Conservation (phyloP, 371 early-diverging fungal genomes). For the Syncephalastrum contaminatum region DNA sequence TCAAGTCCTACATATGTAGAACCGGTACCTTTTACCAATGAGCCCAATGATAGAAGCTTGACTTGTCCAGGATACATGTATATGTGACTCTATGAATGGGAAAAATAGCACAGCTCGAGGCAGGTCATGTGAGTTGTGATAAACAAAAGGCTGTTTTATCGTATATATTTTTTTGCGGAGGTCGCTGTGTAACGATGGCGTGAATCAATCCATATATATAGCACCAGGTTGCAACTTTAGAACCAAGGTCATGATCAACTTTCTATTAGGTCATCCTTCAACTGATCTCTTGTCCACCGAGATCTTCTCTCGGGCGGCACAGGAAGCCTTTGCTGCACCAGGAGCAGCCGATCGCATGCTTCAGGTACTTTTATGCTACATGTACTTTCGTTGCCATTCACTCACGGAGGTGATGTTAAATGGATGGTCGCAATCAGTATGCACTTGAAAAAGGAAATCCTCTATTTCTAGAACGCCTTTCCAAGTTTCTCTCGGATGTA, state of each 20-base stretch:
- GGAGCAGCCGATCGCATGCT: constrained; percentile 22
- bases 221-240: too few relatives aligned
- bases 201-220: too few relatives aligned
- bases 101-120: too few relatives aligned
- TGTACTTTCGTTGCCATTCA: neutral
- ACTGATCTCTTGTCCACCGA: constrained; percentile 25
- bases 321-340: constrained; percentile 15
- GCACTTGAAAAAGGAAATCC: constrained; percentile 23
- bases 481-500: constrained; percentile 26
- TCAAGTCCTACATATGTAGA: too few relatives aligned
- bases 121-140: too few relatives aligned
- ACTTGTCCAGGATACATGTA: too few relatives aligned
- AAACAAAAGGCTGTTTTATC: too few relatives aligned
- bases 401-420: neutral
- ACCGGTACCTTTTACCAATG: too few relatives aligned
- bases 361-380: constrained; percentile 18
- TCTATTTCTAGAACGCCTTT: constrained; percentile 22
- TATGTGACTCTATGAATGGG: too few relatives aligned
- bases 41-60: too few relatives aligned
- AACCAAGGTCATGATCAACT: constrained; percentile 23
- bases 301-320: constrained; percentile 20
- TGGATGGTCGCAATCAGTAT: constrained; percentile 21
- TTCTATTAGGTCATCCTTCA: constrained; percentile 34
- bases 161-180: too few relatives aligned
- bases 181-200: too few relatives aligned